Base-by-base conservation (phyloP, 139 green algal genomes). In the Diplosphaera chodatii region DNA sequence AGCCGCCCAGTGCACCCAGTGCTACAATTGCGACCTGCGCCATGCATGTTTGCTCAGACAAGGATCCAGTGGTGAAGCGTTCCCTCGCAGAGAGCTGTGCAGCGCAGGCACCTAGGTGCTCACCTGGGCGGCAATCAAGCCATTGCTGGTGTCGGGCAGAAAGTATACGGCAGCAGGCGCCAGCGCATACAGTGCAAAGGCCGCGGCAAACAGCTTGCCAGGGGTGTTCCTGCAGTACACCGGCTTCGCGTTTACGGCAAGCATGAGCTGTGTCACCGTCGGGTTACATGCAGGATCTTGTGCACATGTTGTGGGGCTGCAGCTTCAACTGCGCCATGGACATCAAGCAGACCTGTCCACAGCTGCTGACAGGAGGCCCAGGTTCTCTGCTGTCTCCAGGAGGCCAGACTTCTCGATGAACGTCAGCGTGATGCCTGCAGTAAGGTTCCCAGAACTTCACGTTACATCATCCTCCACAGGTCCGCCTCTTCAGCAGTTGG, bases 341-440 rank as follows among this genome's bases (percentile, higher is more conserved):
- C 40, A n/a, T 15, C 22, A 34, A n/a, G 32, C 48, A 30, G 22
- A 73, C 64, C 74, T 76, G 74, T 89, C 83, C 25, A 73, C 74
- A n/a, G 82, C 79, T 20, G 76, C 70, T 27, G 79, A 80, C 22
- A 91, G 41, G 6, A 91, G 63, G n/a, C 85, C 85, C 23, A 90
- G 33, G 3, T 78, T 79, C 40, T 90, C 85, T 13, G 86, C 89
- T n/a, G 80, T 92, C 37, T 74, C 85, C 31, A 93, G 82, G 56
- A 92, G 74, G 25, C 88, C 88, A 31, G 77, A 78, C 69, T 87
- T 75, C 75, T 93, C 88, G 56, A 93, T 91, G 56, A 77, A 83
- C n/a, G 77, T 81, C 30, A 93, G 77, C 3, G 88, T 91, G 0
- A 93, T 59, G 48, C 48, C 48, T 59, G 48, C 48, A 59, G 16